These are phyloP conservation scores for Nephelium lappaceum DNA, from an alignment of 345 rosid genomes.

Conservation along the genomic window DNA sequence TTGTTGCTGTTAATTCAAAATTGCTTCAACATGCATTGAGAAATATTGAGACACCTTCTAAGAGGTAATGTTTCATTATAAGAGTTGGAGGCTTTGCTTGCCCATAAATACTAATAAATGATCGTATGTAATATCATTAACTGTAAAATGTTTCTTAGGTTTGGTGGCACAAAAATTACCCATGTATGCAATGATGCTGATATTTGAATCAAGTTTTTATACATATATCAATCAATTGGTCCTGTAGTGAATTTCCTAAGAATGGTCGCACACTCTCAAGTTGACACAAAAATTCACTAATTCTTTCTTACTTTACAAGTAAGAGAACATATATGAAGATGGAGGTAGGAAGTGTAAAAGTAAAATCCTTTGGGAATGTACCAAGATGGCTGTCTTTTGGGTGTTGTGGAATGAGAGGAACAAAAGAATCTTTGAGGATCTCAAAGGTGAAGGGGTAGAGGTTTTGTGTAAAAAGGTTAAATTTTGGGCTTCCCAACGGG, in stretches of 20 bases:
- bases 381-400: no score
- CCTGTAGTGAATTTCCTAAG: not conserved
- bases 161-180: not conserved
- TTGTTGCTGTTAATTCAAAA: slow-evolving; percentile 63
- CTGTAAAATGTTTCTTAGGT: not conserved
- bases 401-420: no score
- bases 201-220: not conserved
- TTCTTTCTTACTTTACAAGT: not conserved
- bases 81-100: not conserved
- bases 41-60: slow-evolving; percentile 48
- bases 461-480: no score
- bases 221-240: not conserved
- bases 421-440: no score
- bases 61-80: slow-evolving; percentile 48
- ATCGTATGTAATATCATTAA: not conserved
- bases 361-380: no score
- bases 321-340: not conserved
- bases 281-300: not conserved
- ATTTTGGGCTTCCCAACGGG: no score
- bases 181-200: not conserved
- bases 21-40: slow-evolving; percentile 78
- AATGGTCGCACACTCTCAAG: not conserved
- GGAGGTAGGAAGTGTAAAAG: no score
- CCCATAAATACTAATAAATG: not conserved
- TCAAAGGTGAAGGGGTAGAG: no score